These are phyloP conservation scores for Sporisorium graminicola DNA, from an alignment of 1,284 basidiomycete species.

Conservation along the genomic window DNA sequence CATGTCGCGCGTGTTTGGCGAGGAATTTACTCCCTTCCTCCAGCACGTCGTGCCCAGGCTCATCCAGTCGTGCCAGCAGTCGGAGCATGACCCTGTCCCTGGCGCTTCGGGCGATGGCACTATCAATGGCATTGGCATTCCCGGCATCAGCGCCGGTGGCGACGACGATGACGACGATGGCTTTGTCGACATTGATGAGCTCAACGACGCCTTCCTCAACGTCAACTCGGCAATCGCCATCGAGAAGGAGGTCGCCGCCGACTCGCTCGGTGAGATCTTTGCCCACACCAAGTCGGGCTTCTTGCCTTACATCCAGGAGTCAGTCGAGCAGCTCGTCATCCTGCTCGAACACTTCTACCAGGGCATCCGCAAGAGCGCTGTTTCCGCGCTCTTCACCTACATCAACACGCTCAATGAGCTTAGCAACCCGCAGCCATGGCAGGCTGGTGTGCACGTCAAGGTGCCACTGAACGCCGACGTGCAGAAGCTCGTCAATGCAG, in stretches of 20 bases:
- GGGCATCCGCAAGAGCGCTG: conserved; percentile 94
- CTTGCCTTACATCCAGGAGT: conserved; percentile 81
- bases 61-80: conserved; percentile 85
- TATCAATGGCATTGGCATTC: conserved; percentile 73
- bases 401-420: conserved; percentile 93
- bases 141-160: conserved; percentile 78
- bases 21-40: conserved; percentile 91
- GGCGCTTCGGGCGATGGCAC: conserved; percentile 67
- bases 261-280: conserved; percentile 94
- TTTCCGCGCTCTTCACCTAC: conserved; percentile 88
- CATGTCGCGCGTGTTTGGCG: conserved; percentile 94
- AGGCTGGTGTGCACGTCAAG: conserved; percentile 77
- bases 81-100: conserved; percentile 72
- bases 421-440: conserved; percentile 84
- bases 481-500: conserved; percentile 83
- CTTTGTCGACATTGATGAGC: conserved; percentile 79
- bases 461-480: conserved; percentile 81
- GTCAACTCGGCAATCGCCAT: conserved; percentile 97
- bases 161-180: conserved; percentile 74
- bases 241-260: conserved; percentile 99
- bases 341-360: conserved; percentile 95
- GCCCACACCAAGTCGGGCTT: conserved; percentile 84
- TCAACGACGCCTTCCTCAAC: conserved; percentile 74
- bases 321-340: conserved; percentile 83
- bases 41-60: conserved; percentile 88